phyloP scores from a whole-genome alignment of 352 stramenopile species.

The Phytophthora uliginosa region DNA sequence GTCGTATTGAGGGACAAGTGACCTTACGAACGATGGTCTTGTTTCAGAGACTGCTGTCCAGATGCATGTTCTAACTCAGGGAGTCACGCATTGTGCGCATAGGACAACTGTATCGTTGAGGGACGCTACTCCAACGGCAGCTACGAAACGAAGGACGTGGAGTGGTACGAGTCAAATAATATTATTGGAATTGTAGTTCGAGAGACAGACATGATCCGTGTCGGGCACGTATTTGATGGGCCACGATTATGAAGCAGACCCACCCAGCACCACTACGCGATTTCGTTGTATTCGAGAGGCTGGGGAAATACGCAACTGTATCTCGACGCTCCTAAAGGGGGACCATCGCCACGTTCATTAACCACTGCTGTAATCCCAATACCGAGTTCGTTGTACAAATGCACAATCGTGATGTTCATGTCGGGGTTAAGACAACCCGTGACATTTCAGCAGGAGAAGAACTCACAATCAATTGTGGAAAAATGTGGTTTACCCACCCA shows the following conservation, averaged over 20 bases:
- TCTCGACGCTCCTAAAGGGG: slow-evolving; percentile 4
- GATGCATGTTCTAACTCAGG: neutral
- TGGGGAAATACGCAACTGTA: neutral
- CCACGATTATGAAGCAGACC: neutral
- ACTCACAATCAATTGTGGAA: neutral
- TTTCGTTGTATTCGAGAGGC: neutral
- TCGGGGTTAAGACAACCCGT: neutral
- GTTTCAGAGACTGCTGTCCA: neutral
- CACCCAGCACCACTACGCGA: neutral
- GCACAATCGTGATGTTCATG: neutral
- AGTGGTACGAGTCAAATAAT: neutral
- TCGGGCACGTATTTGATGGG: neutral
- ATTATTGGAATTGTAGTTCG: neutral
- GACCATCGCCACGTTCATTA: neutral
- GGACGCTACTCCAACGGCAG: slow-evolving; percentile 1
- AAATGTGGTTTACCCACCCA: neutral
- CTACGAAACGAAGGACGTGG: too few relatives aligned
- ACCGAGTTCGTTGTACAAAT: neutral
- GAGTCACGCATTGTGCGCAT: neutral
- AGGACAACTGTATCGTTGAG: neutral
- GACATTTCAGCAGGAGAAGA: too few relatives aligned
- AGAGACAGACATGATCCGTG: neutral
- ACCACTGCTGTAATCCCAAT: slow-evolving; percentile 2
- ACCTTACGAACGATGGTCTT: neutral
- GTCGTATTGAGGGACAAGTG: neutral